Evolutionary conservation across 345 rosid species (phyloP).

Genomic region (Arabis hirsuta): DNA sequence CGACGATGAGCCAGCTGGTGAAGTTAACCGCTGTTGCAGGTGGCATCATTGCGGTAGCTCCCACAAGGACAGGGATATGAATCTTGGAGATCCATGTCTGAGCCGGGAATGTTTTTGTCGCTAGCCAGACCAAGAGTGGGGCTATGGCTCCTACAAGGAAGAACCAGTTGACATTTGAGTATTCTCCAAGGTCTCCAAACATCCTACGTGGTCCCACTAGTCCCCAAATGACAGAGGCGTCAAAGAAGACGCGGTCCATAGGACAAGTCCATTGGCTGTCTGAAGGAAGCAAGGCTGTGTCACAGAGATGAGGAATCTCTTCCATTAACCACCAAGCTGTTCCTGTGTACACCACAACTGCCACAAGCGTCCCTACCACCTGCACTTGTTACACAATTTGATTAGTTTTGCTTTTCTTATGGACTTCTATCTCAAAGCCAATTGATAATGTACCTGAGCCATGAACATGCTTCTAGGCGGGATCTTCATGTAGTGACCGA

Average conservation of each 20-base stretch:
- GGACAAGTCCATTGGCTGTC: slow-evolving; percentile 90
- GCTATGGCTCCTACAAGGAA: slow-evolving; percentile 73
- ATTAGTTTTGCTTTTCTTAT: neutral
- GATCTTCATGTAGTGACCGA: slow-evolving; percentile 93
- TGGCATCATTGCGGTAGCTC: slow-evolving; percentile 82
- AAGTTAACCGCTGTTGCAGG: slow-evolving; percentile 82
- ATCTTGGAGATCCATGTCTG: slow-evolving; percentile 64
- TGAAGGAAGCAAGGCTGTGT: slow-evolving; percentile 52
- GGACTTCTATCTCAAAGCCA: neutral
- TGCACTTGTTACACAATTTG: slow-evolving; percentile 36
- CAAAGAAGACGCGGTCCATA: slow-evolving; percentile 66
- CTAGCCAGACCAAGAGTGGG: slow-evolving; percentile 74
- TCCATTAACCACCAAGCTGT: slow-evolving; percentile 96
- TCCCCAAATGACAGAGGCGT: slow-evolving; percentile 90
- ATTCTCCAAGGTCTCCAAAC: slow-evolving; percentile 75
- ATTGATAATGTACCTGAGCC: slow-evolving; percentile 54
- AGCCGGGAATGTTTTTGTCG: slow-evolving; percentile 61
- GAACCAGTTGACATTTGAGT: slow-evolving; percentile 72
- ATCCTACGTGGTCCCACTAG: slow-evolving; percentile 81
- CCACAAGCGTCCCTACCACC: slow-evolving; percentile 69
- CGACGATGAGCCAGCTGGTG: slow-evolving; percentile 67
- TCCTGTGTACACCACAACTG: slow-evolving; percentile 57
- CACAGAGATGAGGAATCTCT: slow-evolving; percentile 69
- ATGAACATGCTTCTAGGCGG: slow-evolving; percentile 86
- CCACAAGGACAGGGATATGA: slow-evolving; percentile 74